These are phyloP conservation scores for Parasitella parasitica DNA, from an alignment of 371 early-diverging fungal species.

Conservation along the genomic window DNA sequence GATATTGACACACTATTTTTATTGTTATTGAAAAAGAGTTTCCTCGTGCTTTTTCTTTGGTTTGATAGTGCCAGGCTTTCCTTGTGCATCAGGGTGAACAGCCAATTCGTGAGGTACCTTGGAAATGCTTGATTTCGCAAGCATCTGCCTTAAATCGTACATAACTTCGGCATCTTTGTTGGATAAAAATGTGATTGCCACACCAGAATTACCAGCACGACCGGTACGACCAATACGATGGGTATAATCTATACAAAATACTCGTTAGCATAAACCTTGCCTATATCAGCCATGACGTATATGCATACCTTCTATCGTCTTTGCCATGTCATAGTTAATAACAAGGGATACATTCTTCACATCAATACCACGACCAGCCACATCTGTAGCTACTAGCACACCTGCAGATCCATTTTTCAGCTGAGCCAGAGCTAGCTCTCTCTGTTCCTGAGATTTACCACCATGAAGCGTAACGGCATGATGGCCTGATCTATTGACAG, in stretches of 20 bases:
- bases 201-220: conserved; percentile 95
- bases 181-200: conserved; percentile 90
- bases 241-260: conserved; percentile 75
- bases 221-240: conserved; percentile 98
- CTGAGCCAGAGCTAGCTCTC: conserved; percentile 70
- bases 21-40: conserved; percentile 51
- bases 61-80: conserved; percentile 58
- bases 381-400: conserved; percentile 94
- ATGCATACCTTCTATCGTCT: conserved; percentile 83
- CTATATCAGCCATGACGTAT: no score
- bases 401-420: conserved; percentile 77
- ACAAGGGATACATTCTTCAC: conserved; percentile 96
- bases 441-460: conserved; percentile 95
- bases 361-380: conserved; percentile 99
- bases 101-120: conserved; percentile 86
- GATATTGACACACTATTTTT: no score
- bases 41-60: conserved; percentile 64
- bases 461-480: conserved; percentile 88
- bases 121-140: conserved; percentile 78
- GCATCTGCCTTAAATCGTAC: conserved; percentile 87
- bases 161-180: conserved; percentile 83
- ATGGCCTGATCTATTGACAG: conserved; percentile 69
- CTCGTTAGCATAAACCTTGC: no score
- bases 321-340: conserved; percentile 98
- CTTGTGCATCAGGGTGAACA: conserved; percentile 83